Evolutionary conservation across 2,329 filamentous ascomycete species (phyloP), one percentile per base, ranked within the genome.

Genomic region (Sclerotinia minor): DNA sequence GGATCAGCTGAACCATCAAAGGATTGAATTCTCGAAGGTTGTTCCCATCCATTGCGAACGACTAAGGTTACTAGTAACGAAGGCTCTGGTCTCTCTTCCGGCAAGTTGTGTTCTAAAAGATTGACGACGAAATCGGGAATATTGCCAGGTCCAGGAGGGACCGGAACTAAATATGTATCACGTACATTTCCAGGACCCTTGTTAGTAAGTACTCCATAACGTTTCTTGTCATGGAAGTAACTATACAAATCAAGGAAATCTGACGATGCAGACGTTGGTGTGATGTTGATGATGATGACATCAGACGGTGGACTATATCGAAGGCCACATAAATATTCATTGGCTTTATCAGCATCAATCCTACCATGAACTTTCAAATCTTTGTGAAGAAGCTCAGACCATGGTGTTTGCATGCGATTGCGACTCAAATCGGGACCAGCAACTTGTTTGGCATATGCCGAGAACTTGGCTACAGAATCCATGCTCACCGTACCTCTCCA

Each of bases 81-180:
- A 1, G 92, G 88, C 72, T 96, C 90, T 0, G 87, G 83, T 21
- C 91, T 85, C 2, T 85, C 85, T 68, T 86, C 84, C 55, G 94
- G 91, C 44, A 97, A 85, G 41, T 87, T 86, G 77, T 94, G 94
- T 73, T 94, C 90, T 71, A 92, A 89, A n/a, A 98, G 84, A 75
- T 96, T 91, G 69, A 92, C 86, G 78, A 97, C 87, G 74, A 97
- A 97, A 70, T 94, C 91, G 0, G 95, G 94, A 54, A 94, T 85
- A 61, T 85, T 86, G 45, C 82, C 83, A 35, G 86, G 83, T 35
- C 92, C 92, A 6, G 88, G 84, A 44, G 92, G 87, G 5, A 98
- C 87, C 0, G 95, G 94, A 13, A 97, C 89, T 44, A 98, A 85
- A 77, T 98, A 98, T 1, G 94, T 92, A 76, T 98, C 94, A 69